Conservation (phyloP, 2,329 filamentous ascomycete species). For the Paraconiothyrium sp. region DNA sequence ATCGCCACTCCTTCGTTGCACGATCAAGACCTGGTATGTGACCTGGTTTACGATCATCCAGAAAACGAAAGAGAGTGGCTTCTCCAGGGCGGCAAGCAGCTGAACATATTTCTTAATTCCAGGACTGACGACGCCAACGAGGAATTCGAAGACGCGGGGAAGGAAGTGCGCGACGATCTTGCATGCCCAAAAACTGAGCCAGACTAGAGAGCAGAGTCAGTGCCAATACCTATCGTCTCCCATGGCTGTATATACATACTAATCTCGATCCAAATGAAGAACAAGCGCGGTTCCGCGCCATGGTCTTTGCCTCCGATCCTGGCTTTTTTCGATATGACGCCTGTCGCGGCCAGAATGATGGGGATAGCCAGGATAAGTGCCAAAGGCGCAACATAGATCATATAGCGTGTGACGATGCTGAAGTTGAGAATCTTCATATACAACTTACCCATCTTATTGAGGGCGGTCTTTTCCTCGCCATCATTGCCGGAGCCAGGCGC, state of each 20-base stretch:
- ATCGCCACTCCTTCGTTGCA: not conserved
- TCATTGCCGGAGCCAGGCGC: conserved; percentile 43
- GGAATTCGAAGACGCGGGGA: conserved; percentile 67
- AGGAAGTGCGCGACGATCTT: conserved; percentile 69
- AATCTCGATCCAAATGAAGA: conserved; percentile 71
- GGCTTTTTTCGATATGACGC: conserved; percentile 39
- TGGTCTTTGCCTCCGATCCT: conserved; percentile 53
- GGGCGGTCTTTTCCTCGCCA: conserved; percentile 61
- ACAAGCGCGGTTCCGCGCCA: conserved; percentile 66
- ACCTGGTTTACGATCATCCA: conserved; percentile 69
- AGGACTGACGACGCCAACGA: conserved; percentile 70
- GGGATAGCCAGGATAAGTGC: conserved; percentile 68
- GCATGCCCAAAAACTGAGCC: conserved; percentile 70
- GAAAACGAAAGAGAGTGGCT: conserved; percentile 67
- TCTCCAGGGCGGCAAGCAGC: conserved; percentile 66
- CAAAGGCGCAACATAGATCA: conserved; percentile 69
- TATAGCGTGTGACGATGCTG: conserved; percentile 70
- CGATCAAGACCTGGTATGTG: conserved; percentile 60
- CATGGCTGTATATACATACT: conserved; percentile 39
- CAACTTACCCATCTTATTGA: conserved; percentile 68
- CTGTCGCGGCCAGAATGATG: conserved; percentile 68
- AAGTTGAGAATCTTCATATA: conserved; percentile 70
- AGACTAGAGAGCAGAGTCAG: conserved; percentile 52
- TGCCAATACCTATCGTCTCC: not conserved
- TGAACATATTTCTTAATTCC: conserved; percentile 71